Percentiles rank a stretch among this genome's conserved stretches.
These are phyloP conservation scores for Cucumis melo DNA, from an alignment of 306 rosid species.

Conservation along the genomic window DNA sequence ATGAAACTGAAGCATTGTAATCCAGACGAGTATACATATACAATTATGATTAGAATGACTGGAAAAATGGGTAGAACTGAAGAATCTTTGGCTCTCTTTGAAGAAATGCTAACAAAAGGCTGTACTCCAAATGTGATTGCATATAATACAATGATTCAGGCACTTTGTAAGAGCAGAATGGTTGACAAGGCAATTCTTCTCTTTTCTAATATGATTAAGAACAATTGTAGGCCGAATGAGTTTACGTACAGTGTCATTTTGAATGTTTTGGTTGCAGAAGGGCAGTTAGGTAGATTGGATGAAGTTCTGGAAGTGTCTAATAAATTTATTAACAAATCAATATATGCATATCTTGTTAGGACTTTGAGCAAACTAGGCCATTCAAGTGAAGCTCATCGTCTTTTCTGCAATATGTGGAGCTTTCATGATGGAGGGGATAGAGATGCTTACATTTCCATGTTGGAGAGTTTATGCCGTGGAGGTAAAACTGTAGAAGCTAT, in stretches of 20 bases:
- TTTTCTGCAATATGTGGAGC: slow-evolving; percentile 90
- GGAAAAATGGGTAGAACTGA: slow-evolving; percentile 55
- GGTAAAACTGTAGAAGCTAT: slow-evolving; percentile 72
- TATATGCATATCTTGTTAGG: slow-evolving; percentile 64
- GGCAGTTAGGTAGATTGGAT: slow-evolving; percentile 62
- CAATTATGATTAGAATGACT: slow-evolving; percentile 82
- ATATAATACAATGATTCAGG: slow-evolving; percentile 73
- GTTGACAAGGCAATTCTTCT: slow-evolving; percentile 57
- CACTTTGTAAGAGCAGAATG: slow-evolving; percentile 65
- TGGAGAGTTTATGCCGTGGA: slow-evolving; percentile 66
- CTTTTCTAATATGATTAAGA: slow-evolving; percentile 66
- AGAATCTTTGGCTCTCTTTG: slow-evolving; percentile 40
- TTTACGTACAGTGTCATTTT: slow-evolving; percentile 64
- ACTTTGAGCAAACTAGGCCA: slow-evolving; percentile 72
- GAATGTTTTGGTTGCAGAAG: slow-evolving; percentile 59
- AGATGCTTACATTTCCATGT: slow-evolving; percentile 65
- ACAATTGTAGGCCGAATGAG: slow-evolving; percentile 64
- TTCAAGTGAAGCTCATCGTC: slow-evolving; percentile 71
- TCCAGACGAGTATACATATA: slow-evolving; percentile 72
- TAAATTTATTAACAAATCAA: slow-evolving; percentile 41
- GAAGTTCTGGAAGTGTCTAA: slow-evolving; percentile 44
- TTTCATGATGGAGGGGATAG: slow-evolving; percentile 62
- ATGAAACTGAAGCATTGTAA: slow-evolving; percentile 77
- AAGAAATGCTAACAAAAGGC: slow-evolving; percentile 56
- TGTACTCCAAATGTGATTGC: slow-evolving; percentile 46